These are phyloP conservation scores for Psilocybe subaeruginosa DNA, from an alignment of 768 basidiomycete genomes.

Conservation along the genomic window DNA sequence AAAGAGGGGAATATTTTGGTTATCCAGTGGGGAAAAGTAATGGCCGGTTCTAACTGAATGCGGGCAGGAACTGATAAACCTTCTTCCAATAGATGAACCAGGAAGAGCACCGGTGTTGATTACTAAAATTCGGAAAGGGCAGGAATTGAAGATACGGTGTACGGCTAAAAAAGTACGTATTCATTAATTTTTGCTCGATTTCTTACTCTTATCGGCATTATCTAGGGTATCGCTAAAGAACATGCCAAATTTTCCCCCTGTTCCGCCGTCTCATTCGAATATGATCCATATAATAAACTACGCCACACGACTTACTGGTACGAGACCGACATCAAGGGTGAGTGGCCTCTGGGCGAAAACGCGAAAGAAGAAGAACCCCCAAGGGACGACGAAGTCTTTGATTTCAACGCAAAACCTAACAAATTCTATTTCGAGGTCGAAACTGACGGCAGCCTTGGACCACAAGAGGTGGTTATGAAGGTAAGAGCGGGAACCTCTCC, in stretches of 20 bases:
- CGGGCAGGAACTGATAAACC: constrained; percentile 13
- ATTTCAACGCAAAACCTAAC: constrained; percentile 84
- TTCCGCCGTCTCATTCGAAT: constrained; percentile 94
- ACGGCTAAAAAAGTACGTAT: constrained; percentile 86
- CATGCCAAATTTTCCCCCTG: constrained; percentile 99
- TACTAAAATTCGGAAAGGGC: constrained; percentile 92
- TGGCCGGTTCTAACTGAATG: constrained; percentile 14
- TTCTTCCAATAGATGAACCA: constrained; percentile 54
- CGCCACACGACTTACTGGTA: constrained; percentile 96
- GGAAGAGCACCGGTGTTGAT: constrained; percentile 74
- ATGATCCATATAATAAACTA: constrained; percentile 97
- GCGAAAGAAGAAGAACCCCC: constrained; percentile 82
- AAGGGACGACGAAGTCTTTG: constrained; percentile 82
- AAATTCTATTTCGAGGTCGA: constrained; percentile 96
- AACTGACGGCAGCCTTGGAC: constrained; percentile 87
- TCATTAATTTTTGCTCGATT: constrained; percentile 13
- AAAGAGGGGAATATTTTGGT: constrained; percentile 77
- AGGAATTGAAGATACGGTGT: constrained; percentile 85
- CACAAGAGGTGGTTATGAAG: constrained; percentile 90
- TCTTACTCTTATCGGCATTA: not conserved
- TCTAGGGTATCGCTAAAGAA: constrained; percentile 94
- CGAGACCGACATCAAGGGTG: constrained; percentile 76
- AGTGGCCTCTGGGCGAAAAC: constrained; percentile 94
- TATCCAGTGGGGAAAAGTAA: constrained; percentile 84
- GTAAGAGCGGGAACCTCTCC: constrained; percentile 34